Evolutionary conservation across 768 basidiomycete genomes (phyloP).

Genomic region (Thelephora aurantiotincta): DNA sequence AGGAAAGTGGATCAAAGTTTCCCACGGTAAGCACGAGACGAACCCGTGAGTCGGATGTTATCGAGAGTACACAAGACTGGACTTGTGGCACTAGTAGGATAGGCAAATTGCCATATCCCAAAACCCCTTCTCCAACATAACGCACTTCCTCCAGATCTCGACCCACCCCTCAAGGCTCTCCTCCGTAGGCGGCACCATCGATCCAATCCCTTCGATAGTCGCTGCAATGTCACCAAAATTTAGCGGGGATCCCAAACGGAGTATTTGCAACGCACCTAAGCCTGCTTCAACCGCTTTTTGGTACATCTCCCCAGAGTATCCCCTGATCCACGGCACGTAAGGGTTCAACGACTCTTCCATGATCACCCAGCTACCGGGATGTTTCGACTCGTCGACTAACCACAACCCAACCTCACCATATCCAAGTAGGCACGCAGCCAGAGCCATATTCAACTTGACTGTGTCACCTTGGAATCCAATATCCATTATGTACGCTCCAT

Average conservation of each 20-base stretch:
- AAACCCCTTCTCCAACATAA: constrained; percentile 67
- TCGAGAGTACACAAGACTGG: no score
- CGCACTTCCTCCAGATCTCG: constrained; percentile 62
- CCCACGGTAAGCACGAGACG: no score
- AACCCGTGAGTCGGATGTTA: no score
- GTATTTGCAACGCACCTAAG: constrained; percentile 33
- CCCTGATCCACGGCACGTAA: constrained; percentile 66
- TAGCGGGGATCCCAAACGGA: not conserved
- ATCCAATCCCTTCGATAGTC: constrained; percentile 55
- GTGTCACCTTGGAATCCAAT: constrained; percentile 65
- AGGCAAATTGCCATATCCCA: constrained; percentile 61
- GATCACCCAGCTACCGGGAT: constrained; percentile 35
- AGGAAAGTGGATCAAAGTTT: not conserved
- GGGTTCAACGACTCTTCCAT: constrained; percentile 43
- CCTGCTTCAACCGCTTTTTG: constrained; percentile 61
- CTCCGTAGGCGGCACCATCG: constrained; percentile 46
- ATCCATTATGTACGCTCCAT: constrained; percentile 79
- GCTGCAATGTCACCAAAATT: constrained; percentile 24
- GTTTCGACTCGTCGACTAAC: constrained; percentile 44
- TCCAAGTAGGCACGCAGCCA: constrained; percentile 77
- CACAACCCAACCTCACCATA: constrained; percentile 89
- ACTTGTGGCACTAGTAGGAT: no score
- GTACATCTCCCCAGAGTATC: constrained; percentile 61
- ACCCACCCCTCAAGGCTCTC: constrained; percentile 49
- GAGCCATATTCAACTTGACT: constrained; percentile 60